phyloP scores from a whole-genome alignment of 768 basidiomycete genomes.

The Kwoniella sp. region DNA sequence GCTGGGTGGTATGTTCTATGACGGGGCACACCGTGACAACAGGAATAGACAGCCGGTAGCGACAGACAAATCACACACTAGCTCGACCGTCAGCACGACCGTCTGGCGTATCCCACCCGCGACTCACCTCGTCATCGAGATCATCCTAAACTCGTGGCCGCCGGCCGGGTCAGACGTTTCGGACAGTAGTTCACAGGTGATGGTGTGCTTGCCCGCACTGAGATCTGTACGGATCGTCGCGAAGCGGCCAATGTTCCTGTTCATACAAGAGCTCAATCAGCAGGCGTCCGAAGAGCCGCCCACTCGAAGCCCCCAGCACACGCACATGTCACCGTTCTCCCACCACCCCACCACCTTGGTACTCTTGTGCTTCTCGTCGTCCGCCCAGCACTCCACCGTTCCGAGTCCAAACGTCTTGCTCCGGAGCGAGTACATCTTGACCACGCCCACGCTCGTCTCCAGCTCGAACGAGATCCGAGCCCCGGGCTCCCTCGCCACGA shows the following conservation, averaged over 20 bases:
- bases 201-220: constrained; percentile 25
- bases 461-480: constrained; percentile 36
- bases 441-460: constrained; percentile 37
- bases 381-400: constrained; percentile 43
- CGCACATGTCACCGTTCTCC: constrained; percentile 42
- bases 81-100: too few relatives aligned
- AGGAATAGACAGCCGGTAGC: too few relatives aligned
- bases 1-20: too few relatives aligned
- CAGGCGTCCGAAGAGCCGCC: not conserved
- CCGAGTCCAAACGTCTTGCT: constrained; percentile 46
- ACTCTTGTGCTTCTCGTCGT: constrained; percentile 23
- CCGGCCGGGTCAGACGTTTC: constrained; percentile 41
- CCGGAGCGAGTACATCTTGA: constrained; percentile 47
- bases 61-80: too few relatives aligned
- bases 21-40: too few relatives aligned
- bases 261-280: not conserved
- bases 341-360: constrained; percentile 42
- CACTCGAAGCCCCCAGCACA: not conserved
- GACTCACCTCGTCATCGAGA: constrained; percentile 39
- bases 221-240: constrained; percentile 24
- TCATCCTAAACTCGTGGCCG: constrained; percentile 41
- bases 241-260: constrained; percentile 25
- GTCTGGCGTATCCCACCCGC: not conserved
- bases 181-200: constrained; percentile 38
- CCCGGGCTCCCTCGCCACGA: constrained; percentile 34